A percentile compares a stretch with the other conserved stretches of the same genome.
These are phyloP conservation scores for Pythium myriotylum DNA, from an alignment of 352 stramenopile genomes.

Conservation along the genomic window DNA sequence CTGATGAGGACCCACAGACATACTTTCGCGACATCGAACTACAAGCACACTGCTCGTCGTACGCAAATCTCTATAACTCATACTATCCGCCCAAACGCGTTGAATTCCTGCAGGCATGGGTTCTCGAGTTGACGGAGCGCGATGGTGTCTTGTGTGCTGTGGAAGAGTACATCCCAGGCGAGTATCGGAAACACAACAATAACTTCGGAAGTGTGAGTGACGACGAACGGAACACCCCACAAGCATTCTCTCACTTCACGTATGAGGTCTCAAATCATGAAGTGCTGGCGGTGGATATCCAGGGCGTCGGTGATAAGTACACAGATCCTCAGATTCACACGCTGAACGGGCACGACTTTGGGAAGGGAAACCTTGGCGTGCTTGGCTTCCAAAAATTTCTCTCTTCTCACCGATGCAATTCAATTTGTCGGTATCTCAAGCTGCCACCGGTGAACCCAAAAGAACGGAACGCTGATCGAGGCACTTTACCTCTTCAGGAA, in stretches of 20 bases:
- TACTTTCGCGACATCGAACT: conserved; percentile 91
- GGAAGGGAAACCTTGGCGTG: conserved; percentile 85
- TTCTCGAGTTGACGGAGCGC: conserved; percentile 77
- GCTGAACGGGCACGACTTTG: conserved; percentile 86
- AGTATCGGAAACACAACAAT: conserved; percentile 91
- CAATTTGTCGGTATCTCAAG: conserved; percentile 87
- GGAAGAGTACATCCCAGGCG: conserved; percentile 78
- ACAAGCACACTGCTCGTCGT: conserved; percentile 84
- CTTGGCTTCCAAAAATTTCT: conserved; percentile 88
- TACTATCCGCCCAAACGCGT: conserved; percentile 82
- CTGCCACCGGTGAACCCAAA: conserved; percentile 82
- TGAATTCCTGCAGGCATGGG: conserved; percentile 83
- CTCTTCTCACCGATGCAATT: conserved; percentile 87
- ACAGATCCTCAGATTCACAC: conserved; percentile 95
- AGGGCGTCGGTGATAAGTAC: conserved; percentile 95
- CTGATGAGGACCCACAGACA: conserved; percentile 84
- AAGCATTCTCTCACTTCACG: conserved; percentile 94
- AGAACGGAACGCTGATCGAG: conserved; percentile 69
- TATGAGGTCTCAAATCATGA: conserved; percentile 93
- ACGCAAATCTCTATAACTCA: conserved; percentile 86
- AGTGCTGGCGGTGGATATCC: conserved; percentile 94
- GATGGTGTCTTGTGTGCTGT: conserved; percentile 75
- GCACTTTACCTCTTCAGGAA: conserved; percentile 76
- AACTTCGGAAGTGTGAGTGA: conserved; percentile 88
- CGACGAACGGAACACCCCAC: conserved; percentile 82